Conservation (phyloP, 2,329 filamentous ascomycete genomes). For the Lachnellula subtilissima region DNA sequence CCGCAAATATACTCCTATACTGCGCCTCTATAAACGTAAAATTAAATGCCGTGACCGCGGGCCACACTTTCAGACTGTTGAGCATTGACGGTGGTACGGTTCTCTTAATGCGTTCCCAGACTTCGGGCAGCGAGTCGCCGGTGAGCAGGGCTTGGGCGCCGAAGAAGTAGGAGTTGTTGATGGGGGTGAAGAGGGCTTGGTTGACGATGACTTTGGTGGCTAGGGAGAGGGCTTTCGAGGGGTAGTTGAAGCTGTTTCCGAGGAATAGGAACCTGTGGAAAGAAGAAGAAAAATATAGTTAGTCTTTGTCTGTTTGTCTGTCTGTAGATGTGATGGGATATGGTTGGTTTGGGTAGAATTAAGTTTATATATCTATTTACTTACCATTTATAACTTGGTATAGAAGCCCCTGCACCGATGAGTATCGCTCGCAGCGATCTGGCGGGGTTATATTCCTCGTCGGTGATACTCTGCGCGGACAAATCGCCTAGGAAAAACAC, state of each 20-base stretch:
- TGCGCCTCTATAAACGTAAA: slow-evolving; percentile 79
- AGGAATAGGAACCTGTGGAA: slow-evolving; percentile 69
- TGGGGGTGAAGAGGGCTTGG: slow-evolving; percentile 74
- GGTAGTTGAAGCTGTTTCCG: slow-evolving; percentile 76
- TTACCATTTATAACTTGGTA: slow-evolving; percentile 80
- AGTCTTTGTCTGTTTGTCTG: not conserved
- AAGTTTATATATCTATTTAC: slow-evolving; percentile 16
- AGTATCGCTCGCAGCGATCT: slow-evolving; percentile 67
- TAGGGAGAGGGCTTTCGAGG: slow-evolving; percentile 66
- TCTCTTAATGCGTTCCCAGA: slow-evolving; percentile 64
- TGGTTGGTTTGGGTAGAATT: too few relatives aligned
- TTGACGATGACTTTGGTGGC: slow-evolving; percentile 74
- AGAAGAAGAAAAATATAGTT: not conserved
- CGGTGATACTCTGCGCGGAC: slow-evolving; percentile 65
- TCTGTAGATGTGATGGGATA: not conserved
- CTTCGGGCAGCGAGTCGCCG: slow-evolving; percentile 59
- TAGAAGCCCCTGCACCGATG: slow-evolving; percentile 68
- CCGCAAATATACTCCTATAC: slow-evolving; percentile 75
- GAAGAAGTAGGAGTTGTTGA: slow-evolving; percentile 83
- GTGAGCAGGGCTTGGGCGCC: slow-evolving; percentile 70
- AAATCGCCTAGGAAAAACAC: slow-evolving; percentile 78
- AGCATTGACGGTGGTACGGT: slow-evolving; percentile 72
- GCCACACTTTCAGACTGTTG: slow-evolving; percentile 87
- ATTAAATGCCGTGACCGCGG: slow-evolving; percentile 76
- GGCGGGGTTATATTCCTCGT: slow-evolving; percentile 59